Conservation (phyloP, 2,329 filamentous ascomycete species). For the Xylaria sp. region DNA sequence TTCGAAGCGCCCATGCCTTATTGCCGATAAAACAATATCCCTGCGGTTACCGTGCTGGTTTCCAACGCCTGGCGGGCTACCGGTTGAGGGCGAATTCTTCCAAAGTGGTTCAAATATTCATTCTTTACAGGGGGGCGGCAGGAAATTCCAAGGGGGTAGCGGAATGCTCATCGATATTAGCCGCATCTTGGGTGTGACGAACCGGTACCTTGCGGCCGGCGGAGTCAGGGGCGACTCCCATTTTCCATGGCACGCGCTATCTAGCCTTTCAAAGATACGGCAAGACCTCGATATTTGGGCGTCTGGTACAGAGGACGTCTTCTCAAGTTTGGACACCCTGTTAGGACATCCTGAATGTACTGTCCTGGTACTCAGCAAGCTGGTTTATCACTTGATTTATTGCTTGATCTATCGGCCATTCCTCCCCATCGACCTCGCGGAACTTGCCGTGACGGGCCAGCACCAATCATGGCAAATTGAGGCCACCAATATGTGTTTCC, state of each 20-base stretch:
- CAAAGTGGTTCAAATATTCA: conserved; percentile 79
- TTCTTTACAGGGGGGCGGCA: conserved; percentile 70
- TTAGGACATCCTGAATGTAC: conserved; percentile 82
- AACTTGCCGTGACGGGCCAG: conserved; percentile 79
- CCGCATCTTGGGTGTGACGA: conserved; percentile 81
- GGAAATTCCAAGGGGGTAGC: conserved; percentile 74
- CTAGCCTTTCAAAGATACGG: conserved; percentile 83
- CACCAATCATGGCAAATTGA: conserved; percentile 94
- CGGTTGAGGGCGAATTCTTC: conserved; percentile 80
- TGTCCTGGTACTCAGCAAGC: conserved; percentile 79
- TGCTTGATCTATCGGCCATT: conserved; percentile 88
- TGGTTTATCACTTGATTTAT: conserved; percentile 86
- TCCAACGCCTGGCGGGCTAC: conserved; percentile 62
- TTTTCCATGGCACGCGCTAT: conserved; percentile 88
- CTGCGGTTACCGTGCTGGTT: conserved; percentile 78
- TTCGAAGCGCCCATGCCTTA: conserved; percentile 80
- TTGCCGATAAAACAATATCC: conserved; percentile 76
- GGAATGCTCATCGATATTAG: conserved; percentile 86
- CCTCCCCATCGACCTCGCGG: conserved; percentile 80
- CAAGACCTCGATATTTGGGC: conserved; percentile 87
- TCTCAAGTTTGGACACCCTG: conserved; percentile 74
- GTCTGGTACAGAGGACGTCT: conserved; percentile 78
- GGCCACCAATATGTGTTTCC: conserved; percentile 83
- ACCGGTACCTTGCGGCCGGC: conserved; percentile 81
- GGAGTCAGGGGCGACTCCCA: conserved; percentile 89